These are phyloP conservation scores for Ammopiptanthus mongolicus DNA, from an alignment of 306 rosid species.

Conservation along the genomic window DNA sequence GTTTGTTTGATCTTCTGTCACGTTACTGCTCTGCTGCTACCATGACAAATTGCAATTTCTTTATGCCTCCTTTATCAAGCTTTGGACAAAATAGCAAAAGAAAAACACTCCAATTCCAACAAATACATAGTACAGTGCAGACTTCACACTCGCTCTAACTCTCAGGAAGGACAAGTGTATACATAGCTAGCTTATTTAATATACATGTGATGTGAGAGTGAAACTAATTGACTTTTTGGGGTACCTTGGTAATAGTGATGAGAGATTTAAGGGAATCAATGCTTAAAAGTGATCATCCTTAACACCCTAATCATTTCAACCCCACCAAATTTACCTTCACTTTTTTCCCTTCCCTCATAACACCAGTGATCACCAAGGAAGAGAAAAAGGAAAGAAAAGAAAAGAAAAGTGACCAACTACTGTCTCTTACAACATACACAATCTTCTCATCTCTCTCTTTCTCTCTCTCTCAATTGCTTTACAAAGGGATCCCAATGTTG, in stretches of 20 bases:
- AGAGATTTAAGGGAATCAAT: constrained; percentile 20
- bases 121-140: constrained; percentile 7
- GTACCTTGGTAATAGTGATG: constrained; percentile 16
- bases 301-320: constrained; percentile 54
- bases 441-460: not conserved
- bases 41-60: not conserved
- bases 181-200: not conserved
- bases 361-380: not conserved
- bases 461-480: constrained; percentile 24
- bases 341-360: not conserved
- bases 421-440: constrained; percentile 12
- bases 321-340: constrained; percentile 35
- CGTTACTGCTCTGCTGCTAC: not conserved
- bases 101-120: not conserved
- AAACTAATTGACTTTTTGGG: constrained; percentile 8
- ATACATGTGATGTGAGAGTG: constrained; percentile 19
- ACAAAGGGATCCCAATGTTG: constrained; percentile 49
- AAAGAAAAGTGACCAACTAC: not conserved
- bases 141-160: not conserved
- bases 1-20: not conserved
- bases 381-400: not conserved
- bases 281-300: constrained; percentile 24
- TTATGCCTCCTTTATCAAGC: not conserved
- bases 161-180: not conserved
- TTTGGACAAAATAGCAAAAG: not conserved